Percentiles rank a stretch among this genome's conserved stretches.
Evolutionary conservation across 345 rosid species (phyloP).

Genomic region (Erucastrum elatum): DNA sequence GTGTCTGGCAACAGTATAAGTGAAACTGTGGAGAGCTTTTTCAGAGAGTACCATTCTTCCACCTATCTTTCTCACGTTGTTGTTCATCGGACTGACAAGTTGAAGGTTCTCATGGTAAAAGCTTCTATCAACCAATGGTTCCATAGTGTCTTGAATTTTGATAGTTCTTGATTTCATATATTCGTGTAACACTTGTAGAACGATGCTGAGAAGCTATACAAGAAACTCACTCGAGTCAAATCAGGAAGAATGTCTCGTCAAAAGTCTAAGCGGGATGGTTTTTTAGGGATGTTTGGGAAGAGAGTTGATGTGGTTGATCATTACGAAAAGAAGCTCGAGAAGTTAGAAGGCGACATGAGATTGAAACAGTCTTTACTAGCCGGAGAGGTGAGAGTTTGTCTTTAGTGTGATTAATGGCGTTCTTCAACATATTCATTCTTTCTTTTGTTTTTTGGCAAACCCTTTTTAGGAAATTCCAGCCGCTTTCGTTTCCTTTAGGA

Average conservation of each 20-base stretch:
- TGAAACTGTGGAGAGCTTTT: constrained; percentile 73
- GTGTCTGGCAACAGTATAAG: constrained; percentile 52
- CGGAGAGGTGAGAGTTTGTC: constrained; percentile 51
- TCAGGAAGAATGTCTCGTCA: constrained; percentile 41
- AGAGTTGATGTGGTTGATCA: constrained; percentile 61
- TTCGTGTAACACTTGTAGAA: constrained; percentile 42
- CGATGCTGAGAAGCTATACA: constrained; percentile 63
- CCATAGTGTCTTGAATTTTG: background rate
- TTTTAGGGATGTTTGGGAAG: constrained; percentile 68
- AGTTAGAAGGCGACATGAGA: constrained; percentile 62
- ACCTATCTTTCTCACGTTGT: constrained; percentile 74
- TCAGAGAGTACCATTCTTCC: constrained; percentile 76
- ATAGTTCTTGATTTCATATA: constrained; percentile 10
- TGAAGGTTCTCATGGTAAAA: constrained; percentile 64
- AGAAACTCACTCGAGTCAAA: constrained; percentile 56
- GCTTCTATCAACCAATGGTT: constrained; percentile 21
- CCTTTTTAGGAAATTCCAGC: constrained; percentile 74
- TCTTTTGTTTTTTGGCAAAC: constrained; percentile 9
- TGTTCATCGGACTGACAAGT: constrained; percentile 62
- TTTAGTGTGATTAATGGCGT: background rate
- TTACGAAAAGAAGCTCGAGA: constrained; percentile 65
- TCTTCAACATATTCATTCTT: constrained; percentile 13
- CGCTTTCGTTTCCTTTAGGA: constrained; percentile 87
- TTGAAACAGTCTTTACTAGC: constrained; percentile 52
- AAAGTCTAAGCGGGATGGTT: constrained; percentile 56